Base-by-base conservation (phyloP, 1,139 yeast species). In the Yamadazyma sp. region DNA sequence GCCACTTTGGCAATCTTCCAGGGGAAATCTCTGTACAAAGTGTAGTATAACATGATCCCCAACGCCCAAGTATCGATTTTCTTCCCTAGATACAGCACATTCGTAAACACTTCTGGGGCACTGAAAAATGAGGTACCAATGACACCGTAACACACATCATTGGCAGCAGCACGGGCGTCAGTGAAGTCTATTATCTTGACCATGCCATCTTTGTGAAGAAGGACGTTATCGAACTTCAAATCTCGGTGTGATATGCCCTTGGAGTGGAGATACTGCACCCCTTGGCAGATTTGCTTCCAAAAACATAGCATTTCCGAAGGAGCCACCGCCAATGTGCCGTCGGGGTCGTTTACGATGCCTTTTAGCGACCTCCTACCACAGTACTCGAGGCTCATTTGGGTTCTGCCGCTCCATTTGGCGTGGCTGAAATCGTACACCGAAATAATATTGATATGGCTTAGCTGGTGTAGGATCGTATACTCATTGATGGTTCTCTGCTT, bases 41-140 rank as follows among this genome's bases (percentile, higher is more conserved):
- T 47, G 45, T 61, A 67, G 42, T 61, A 65, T 2, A 73, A 50
- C 2, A 75, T 55, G 2, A 75, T 60, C 0, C 76, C 81, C 29
- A 74, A 44, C 0, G 80, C 68, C 83, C 83, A 77, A 9, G 73
- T 51, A 46, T 77, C 82, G 5, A 65, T 62, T 25, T 54, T 55
- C 35, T 51, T 55, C 0, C 79, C 77, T 40, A 67, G 61, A 49
- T 77, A 77, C 11, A 49, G 51, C 9, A 76, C 47, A 11, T 39
- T 40, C 12, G 53, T 42, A 32, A 61, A 62, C 15, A 73, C 64
- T 50, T 77, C 83, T 0, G 83, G 82, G 0, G 81, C 77, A 23
- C 65, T 61, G 46, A 65, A 74, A 9, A 55, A 48, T 20, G 61
- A 64, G 1, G 80, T 70, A 0, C 83, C 83, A 3, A 73, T 79